Evolutionary conservation across 2,329 filamentous ascomycete species (phyloP).

Genomic region (Corinectria fuckeliana): DNA sequence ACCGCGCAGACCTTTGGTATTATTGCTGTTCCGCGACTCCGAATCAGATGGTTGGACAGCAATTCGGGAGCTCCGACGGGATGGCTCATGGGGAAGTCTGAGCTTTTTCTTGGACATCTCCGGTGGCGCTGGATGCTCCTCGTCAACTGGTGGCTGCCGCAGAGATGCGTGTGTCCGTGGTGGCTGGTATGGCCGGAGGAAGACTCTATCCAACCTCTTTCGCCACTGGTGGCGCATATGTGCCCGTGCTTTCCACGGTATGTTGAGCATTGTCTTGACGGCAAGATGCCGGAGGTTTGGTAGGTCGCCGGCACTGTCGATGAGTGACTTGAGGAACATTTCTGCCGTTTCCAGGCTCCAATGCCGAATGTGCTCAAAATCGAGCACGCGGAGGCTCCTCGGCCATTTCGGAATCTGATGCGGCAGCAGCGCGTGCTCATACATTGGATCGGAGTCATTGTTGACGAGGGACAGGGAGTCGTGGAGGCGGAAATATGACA

Average conservation of each 20-base stretch:
- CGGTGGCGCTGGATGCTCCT: background rate
- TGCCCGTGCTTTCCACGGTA: slow-evolving; percentile 82
- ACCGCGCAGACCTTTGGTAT: slow-evolving; percentile 25
- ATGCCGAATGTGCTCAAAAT: slow-evolving; percentile 78
- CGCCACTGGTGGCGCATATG: slow-evolving; percentile 82
- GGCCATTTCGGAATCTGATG: slow-evolving; percentile 82
- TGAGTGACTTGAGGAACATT: slow-evolving; percentile 79
- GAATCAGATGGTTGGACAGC: slow-evolving; percentile 38
- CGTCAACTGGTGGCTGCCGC: slow-evolving; percentile 20
- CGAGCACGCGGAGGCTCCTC: slow-evolving; percentile 69
- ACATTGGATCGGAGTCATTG: slow-evolving; percentile 74
- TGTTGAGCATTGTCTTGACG: slow-evolving; percentile 79
- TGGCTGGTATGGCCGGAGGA: slow-evolving; percentile 57
- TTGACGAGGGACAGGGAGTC: slow-evolving; percentile 58
- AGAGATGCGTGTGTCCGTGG: slow-evolving; percentile 44
- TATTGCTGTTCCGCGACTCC: slow-evolving; percentile 30
- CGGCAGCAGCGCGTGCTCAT: slow-evolving; percentile 69
- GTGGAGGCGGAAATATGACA: slow-evolving; percentile 78
- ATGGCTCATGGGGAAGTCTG: slow-evolving; percentile 34
- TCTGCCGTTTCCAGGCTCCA: slow-evolving; percentile 74
- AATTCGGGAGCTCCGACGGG: slow-evolving; percentile 48
- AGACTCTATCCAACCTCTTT: slow-evolving; percentile 70
- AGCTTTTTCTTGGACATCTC: slow-evolving; percentile 29
- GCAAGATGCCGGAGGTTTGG: slow-evolving; percentile 71
- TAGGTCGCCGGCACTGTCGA: slow-evolving; percentile 72